Evolutionary conservation across 1,139 yeast species (phyloP).

Genomic region (Nakaseomyces delphensis): DNA sequence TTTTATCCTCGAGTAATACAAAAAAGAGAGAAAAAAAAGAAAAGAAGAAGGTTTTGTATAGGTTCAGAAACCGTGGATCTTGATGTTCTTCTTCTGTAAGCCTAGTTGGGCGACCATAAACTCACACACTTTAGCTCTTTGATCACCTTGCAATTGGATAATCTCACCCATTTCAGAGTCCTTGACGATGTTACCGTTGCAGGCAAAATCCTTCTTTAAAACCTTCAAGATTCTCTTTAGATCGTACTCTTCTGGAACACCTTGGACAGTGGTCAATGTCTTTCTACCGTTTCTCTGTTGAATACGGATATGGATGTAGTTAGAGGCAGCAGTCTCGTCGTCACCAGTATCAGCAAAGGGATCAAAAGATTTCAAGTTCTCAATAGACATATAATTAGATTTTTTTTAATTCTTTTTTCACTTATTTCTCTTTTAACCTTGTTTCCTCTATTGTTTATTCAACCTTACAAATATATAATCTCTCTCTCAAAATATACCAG

Average conservation of each 20-base stretch:
- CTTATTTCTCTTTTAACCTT: not conserved
- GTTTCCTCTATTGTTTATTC: not conserved
- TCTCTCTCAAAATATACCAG: too few species aligned
- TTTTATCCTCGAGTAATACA: not conserved
- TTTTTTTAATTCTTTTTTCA: not conserved
- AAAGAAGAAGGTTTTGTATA: not conserved
- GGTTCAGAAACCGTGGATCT: conserved; percentile 88
- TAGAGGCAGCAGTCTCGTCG: conserved; percentile 93
- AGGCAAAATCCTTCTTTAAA: conserved; percentile 94
- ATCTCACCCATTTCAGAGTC: conserved; percentile 96
- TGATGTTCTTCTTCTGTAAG: conserved; percentile 90
- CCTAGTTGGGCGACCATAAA: conserved; percentile 82
- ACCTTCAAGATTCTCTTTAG: conserved; percentile 88
- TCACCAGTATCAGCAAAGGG: conserved; percentile 99
- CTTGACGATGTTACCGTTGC: conserved; percentile 96
- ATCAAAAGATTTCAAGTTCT: conserved; percentile 94
- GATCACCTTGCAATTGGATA: conserved; percentile 98
- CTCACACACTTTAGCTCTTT: conserved; percentile 92
- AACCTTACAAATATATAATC: too few species aligned
- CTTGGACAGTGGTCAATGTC: conserved; percentile 97
- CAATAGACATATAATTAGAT: conserved; percentile 51
- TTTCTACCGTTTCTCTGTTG: conserved; percentile 99
- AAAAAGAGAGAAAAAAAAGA: not conserved
- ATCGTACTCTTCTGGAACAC: conserved; percentile 92
- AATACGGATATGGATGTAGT: conserved; percentile 95